Evolutionary conservation across 495 filamentous ascomycete species (phyloP), one percentile per base, ranked within the genome.

Genomic region (Neurospora hispaniola): DNA sequence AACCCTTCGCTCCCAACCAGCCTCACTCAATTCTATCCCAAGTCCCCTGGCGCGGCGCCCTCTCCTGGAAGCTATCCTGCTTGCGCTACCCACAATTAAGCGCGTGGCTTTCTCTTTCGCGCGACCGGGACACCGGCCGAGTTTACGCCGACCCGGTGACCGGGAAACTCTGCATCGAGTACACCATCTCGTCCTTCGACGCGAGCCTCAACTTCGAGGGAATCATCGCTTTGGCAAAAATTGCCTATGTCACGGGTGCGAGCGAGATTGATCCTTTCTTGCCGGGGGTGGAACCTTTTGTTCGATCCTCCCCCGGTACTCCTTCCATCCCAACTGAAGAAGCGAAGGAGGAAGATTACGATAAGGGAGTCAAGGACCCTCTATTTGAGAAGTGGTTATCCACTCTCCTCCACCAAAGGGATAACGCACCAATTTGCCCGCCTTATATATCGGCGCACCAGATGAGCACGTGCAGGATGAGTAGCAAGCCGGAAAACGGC

Each of bases 391-490:
- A 82, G 14, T 97, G 93, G 93, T 84, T 96, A 7, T 79, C 81
- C 0, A 82, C 87, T 54, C 72, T 96, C 59, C 72, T 96, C 4
- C 82, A 83, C 70, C 73, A 59, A 0, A 75, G 74, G 2, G 90
- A 83, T 72, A 86, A 85, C 81, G 85, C 82, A 78, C 85, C 77
- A 72, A 88, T 81, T 20, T 85, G 77, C 69, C 81, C 75, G 44
- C 82, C 72, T 76, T 90, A 79, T 77, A 79, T 18, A 54, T 87
- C 78, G 62, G 94, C 94, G 2, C 95, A 98, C 79, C 95, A 97
- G 84, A 97, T 97, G 94, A 94, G 95, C 2, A 91, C 89, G 1
- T 95, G 92, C 76, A 86, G 92, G 0, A 97, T 97, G 94, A 89
- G 89, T 39, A 80, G 85, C 62, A 82, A 73, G n/a, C 78, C 85